Evolutionary conservation across 306 rosid genomes (phyloP), one percentile per base, ranked within the genome.

Genomic region (Senna siamea): DNA sequence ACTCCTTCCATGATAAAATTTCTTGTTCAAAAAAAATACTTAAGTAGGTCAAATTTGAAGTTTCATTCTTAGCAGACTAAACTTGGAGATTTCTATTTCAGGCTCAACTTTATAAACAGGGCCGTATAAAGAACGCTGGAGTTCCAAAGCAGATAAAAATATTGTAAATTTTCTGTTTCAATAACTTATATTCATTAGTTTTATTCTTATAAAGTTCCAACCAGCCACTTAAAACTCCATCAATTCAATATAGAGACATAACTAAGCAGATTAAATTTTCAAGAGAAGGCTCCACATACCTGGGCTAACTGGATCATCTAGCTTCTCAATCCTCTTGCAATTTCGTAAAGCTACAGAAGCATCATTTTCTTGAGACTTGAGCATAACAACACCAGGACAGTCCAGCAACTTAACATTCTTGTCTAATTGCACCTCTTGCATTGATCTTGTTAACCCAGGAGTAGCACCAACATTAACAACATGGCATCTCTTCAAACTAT

Each of bases 311-410:
- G 97, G 99, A 84, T 95, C 98, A 17, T 80, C 93, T 69, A 92
- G 74, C 81, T 92, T 92, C 83, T 95, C 98, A 43, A 95, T 95
- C 77, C 94, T 85, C 80, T 89, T 89, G 84, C 92, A 89, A 78
- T 89, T 89, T 26, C 92, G 74, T 30, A 89, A 89, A 68, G 94
- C 85, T 19, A 85, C 56, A 38, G 94, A 77, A 2, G 87, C 82
- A 66, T 85, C 92, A 28, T 79, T 89, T 61, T 78, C 92, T 63
- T 71, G 83, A 72, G 87, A 66, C 58, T 67, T 87, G 13, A 89
- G 84, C 94, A 89, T 87, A 9, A 87, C 89, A 68, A 89, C 92
- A 80, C 94, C 94, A 66, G 92, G 94, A 75, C 94, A 89, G 69
- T 89, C 94, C 85, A 89, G 19, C 85, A 89, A 69, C 77, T 89